Base-by-base conservation (phyloP, 2,329 filamentous ascomycete genomes). In the Neonectria coccinea region DNA sequence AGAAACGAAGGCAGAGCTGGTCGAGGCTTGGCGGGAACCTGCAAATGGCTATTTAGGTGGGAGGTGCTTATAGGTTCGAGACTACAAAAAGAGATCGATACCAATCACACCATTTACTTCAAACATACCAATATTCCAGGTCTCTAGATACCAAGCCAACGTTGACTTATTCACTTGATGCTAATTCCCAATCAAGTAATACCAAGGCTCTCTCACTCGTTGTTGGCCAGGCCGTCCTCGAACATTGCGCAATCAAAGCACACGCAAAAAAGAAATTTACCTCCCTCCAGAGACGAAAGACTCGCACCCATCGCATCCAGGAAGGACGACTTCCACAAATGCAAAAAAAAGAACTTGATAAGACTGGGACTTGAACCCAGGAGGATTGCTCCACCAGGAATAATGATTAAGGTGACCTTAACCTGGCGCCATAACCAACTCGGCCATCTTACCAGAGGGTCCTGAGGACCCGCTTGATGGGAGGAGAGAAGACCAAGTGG, bases 361-460 rank as follows among this genome's bases (percentile, higher is more conserved):
- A 68, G 64, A 68, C 64, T 68, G 66, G 66, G 66, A 68, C 59
- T 68, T 59, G 66, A 68, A 68, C 66, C 66, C 64, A 68, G 64
- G 66, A 68, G 66, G 66, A 68, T 68, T 68, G 66, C 66, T 68
- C 66, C 66, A 68, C 48, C 66, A 68, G 66, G 66, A 68, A 68
- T 57, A 16, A 51, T 57, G 56, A 47, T 66, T 68, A 68, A 68
- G 64, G 66, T 68, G 56, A 66, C 66, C 66, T 68, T 68, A 68
- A 68, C 66, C 66, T 68, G 66, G 45, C 66, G 66, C 66, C 66
- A 68, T 68, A 68, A 68, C 66, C 66, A 68, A 68, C 67, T 68
- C 67, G 67, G 67, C 67, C 67, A 68, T 68, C 65, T 68, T 62
- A 67, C 67, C 67, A 29, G 44, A 53, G 29, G 48, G 31, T 57